Evolutionary conservation across 225 moss, liverwort and hornwort genomes (phyloP).

Genomic region (Neckera pumila): DNA sequence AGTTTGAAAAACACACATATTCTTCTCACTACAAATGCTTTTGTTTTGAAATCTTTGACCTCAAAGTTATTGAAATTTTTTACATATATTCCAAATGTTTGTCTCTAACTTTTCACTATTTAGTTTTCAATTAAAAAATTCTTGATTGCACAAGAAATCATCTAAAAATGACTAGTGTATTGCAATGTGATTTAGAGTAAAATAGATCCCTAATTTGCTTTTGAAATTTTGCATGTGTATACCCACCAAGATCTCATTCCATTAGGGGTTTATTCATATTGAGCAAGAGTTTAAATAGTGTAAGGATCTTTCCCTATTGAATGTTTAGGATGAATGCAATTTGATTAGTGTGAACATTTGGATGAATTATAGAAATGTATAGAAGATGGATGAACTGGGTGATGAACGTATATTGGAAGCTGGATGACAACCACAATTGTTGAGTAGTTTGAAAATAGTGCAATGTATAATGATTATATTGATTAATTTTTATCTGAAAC

Average conservation of each 20-base stretch:
- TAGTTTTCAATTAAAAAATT: background rate
- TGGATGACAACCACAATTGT: background rate
- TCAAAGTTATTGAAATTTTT: background rate
- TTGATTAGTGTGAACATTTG: background rate
- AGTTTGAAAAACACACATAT: background rate
- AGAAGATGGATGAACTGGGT: background rate
- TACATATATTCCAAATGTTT: background rate
- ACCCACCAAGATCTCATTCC: background rate
- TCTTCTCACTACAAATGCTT: background rate
- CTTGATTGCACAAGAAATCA: background rate
- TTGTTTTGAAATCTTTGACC: background rate
- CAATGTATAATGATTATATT: background rate
- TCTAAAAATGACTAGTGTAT: background rate
- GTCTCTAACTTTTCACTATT: accelerated
- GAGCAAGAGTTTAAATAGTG: background rate
- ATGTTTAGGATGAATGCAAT: background rate
- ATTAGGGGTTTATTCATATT: background rate
- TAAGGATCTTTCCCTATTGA: background rate
- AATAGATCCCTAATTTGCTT: background rate
- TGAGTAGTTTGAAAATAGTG: background rate
- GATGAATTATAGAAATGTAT: background rate
- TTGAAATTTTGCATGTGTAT: accelerated
- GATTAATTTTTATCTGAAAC: background rate
- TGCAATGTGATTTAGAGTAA: background rate
- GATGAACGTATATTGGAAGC: no score